Conservation (phyloP, 495 filamentous ascomycete species). For the Podospora comata region DNA sequence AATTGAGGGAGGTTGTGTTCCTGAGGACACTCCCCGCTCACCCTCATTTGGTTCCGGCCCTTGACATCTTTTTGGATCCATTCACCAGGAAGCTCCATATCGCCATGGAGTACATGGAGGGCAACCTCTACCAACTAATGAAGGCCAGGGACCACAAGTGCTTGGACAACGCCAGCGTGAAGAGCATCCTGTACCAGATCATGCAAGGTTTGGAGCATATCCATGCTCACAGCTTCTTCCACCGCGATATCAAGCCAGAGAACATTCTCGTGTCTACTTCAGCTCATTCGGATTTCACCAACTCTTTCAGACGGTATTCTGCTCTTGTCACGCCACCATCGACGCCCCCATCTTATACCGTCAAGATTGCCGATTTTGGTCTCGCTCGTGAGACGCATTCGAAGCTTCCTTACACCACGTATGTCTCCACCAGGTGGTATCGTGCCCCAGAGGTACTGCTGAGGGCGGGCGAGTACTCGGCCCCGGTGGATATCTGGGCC, state of each 20-base stretch:
- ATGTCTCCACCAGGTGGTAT: conserved; percentile 98
- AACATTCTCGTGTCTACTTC: conserved; percentile 98
- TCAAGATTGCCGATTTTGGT: conserved; percentile 99
- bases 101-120: conserved; percentile 99
- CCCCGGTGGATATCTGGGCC: conserved; percentile 98
- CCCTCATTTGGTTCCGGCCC: conserved; percentile 87
- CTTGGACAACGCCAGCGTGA: conserved; percentile 85
- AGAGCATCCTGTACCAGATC: conserved; percentile 97
- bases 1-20: conserved; percentile 96
- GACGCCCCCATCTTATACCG: conserved; percentile 87
- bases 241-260: conserved; percentile 98
- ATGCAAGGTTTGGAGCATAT: conserved; percentile 95
- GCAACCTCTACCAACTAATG: conserved; percentile 98
- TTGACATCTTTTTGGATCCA: conserved; percentile 98
- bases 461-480: conserved; percentile 93
- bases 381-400: conserved; percentile 97
- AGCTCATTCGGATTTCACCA: conserved; percentile 68
- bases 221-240: conserved; percentile 95
- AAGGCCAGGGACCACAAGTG: conserved; percentile 94
- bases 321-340: conserved; percentile 90
- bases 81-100: conserved; percentile 95
- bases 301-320: conserved; percentile 86
- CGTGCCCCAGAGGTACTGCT: conserved; percentile 94
- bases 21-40: conserved; percentile 82
- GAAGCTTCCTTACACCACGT: conserved; percentile 93